Evolutionary conservation across 1,284 basidiomycete species (phyloP).

Genomic region (Ganoderma sp.): DNA sequence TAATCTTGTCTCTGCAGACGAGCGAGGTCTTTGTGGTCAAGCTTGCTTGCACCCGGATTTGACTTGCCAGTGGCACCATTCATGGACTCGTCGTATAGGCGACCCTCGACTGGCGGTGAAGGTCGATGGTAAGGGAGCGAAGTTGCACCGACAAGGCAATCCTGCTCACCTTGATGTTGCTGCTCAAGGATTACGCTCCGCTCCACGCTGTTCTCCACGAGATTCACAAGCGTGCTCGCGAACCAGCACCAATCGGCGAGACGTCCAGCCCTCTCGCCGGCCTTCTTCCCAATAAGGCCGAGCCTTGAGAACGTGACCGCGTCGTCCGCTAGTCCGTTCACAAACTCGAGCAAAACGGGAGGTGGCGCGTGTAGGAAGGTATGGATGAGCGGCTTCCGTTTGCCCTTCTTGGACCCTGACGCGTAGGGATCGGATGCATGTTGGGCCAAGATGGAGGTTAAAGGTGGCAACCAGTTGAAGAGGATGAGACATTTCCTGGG

Average conservation of each 20-base stretch:
- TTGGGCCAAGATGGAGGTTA: conserved; percentile 69
- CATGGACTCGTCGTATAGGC: conserved; percentile 76
- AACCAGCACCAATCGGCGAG: conserved; percentile 87
- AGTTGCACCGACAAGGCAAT: neutral
- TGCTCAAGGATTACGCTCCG: conserved; percentile 66
- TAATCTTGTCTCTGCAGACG: conserved; percentile 71
- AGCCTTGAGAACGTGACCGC: conserved; percentile 73
- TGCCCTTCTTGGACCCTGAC: conserved; percentile 42
- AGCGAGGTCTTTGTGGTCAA: conserved; percentile 73
- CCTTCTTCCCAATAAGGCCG: conserved; percentile 66
- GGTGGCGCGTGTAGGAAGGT: conserved; percentile 77
- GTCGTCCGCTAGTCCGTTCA: conserved; percentile 76
- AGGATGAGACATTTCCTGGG: conserved; percentile 76
- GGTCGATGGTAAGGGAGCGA: conserved; percentile 8
- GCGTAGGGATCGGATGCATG: conserved; percentile 62
- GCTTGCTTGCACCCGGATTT: conserved; percentile 59
- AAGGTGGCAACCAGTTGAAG: conserved; percentile 80
- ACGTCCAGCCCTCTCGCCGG: conserved; percentile 69
- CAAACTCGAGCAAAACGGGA: conserved; percentile 80
- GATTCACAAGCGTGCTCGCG: conserved; percentile 71
- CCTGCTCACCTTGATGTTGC: conserved; percentile 60
- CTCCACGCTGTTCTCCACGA: conserved; percentile 82
- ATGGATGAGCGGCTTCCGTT: conserved; percentile 68
- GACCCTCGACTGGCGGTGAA: conserved; percentile 60
- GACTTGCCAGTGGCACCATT: conserved; percentile 73